Percentiles rank a stretch among this genome's conserved stretches.
Evolutionary conservation across 2,329 filamentous ascomycete genomes (phyloP).

Genomic region (Lasiodiplodia sp.): DNA sequence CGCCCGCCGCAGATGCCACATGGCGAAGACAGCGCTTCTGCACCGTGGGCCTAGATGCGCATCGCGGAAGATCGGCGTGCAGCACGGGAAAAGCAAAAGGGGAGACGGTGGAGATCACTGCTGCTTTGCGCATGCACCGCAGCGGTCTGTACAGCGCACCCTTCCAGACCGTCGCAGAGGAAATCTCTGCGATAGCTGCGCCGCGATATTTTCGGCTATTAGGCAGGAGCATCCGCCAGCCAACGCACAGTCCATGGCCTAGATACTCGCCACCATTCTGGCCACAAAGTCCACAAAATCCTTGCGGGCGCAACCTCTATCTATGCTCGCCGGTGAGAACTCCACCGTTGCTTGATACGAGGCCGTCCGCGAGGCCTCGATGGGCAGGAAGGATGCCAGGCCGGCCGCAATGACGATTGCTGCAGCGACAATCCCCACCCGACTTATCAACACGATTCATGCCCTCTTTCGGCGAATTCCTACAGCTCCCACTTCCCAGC

Average conservation of each 20-base stretch:
- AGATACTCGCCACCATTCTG: background rate
- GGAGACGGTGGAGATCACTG: conserved; percentile 12
- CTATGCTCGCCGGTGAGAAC: background rate
- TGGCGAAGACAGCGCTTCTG: background rate
- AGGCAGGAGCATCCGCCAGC: background rate
- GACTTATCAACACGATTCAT: conserved; percentile 11
- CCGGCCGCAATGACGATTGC: conserved; percentile 7
- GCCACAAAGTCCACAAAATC: background rate
- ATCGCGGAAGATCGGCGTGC: conserved; percentile 21
- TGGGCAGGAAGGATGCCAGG: background rate
- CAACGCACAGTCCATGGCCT: background rate
- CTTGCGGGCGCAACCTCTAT: background rate
- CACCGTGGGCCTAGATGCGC: background rate
- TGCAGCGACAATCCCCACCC: background rate
- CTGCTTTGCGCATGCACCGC: background rate
- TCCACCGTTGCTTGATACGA: background rate
- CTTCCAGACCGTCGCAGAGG: conserved; percentile 15
- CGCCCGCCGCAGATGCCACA: background rate
- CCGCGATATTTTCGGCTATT: background rate
- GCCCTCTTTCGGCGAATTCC: conserved; percentile 7
- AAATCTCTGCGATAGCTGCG: conserved; percentile 1
- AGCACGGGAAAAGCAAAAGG: conserved; percentile 16
- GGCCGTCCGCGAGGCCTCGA: background rate
- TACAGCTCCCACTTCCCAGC: background rate
- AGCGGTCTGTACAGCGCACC: conserved; percentile 12